Conservation (phyloP, 495 filamentous ascomycete genomes). For the Recurvomyces mirabilis region DNA sequence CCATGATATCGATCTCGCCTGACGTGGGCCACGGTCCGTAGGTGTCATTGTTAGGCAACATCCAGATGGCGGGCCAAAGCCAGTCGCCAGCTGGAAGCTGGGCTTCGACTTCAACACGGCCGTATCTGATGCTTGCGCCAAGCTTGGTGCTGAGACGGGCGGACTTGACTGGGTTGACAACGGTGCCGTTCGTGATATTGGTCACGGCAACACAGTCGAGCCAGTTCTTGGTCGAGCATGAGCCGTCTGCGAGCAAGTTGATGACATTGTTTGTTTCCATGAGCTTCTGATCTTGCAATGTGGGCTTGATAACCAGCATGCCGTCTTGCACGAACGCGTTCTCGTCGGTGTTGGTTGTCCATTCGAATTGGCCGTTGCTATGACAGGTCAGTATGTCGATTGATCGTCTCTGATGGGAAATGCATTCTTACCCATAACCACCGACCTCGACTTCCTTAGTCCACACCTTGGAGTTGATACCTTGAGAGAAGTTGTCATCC, state of each 20-base stretch:
- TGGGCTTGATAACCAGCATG: conserved; percentile 62
- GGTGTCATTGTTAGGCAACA: conserved; percentile 61
- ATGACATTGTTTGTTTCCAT: conserved; percentile 52
- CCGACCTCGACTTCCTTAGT: conserved; percentile 67
- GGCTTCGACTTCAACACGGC: conserved; percentile 68
- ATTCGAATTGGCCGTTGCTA: conserved; percentile 73
- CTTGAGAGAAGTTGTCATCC: conserved; percentile 54
- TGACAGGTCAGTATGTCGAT: conserved; percentile 9
- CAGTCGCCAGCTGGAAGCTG: conserved; percentile 67
- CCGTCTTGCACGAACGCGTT: conserved; percentile 64
- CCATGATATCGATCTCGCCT: conserved; percentile 78
- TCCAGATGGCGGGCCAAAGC: conserved; percentile 89
- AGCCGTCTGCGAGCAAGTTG: conserved; percentile 52
- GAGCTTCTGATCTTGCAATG: conserved; percentile 54
- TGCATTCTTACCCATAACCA: conserved; percentile 70
- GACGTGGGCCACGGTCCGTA: conserved; percentile 72
- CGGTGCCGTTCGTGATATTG: conserved; percentile 58
- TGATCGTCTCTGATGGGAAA: too few species aligned
- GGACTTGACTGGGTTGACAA: conserved; percentile 69
- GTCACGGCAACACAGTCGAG: conserved; percentile 51
- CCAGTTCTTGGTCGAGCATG: conserved; percentile 48
- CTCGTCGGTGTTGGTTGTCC: conserved; percentile 55
- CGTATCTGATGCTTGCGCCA: conserved; percentile 63
- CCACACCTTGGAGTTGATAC: conserved; percentile 47
- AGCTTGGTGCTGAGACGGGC: conserved; percentile 63